Conservation (phyloP, 495 filamentous ascomycete species). For the Bacidia rubella region DNA sequence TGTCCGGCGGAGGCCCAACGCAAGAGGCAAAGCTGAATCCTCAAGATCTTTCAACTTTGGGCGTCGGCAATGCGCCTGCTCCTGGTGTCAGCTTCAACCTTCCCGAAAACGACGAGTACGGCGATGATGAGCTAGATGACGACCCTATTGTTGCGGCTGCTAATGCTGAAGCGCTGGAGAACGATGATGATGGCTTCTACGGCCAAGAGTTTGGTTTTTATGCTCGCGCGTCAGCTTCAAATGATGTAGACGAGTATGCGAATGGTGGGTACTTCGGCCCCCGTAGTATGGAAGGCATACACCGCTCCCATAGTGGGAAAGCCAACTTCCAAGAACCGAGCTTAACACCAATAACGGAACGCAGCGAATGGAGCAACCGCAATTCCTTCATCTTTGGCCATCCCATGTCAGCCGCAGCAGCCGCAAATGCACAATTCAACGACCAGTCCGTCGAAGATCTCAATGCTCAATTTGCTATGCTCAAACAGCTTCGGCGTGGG, state of each 20-base stretch:
- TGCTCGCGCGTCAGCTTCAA: slow-evolving; percentile 43
- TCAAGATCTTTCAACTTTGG: slow-evolving; percentile 34
- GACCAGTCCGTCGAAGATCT: slow-evolving; percentile 46
- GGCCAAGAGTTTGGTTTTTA: slow-evolving; percentile 98
- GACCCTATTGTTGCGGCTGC: slow-evolving; percentile 88
- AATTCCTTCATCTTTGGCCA: slow-evolving; percentile 65
- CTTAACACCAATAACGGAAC: slow-evolving; percentile 89
- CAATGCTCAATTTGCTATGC: slow-evolving; percentile 54
- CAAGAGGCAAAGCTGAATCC: slow-evolving; percentile 15
- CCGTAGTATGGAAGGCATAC: slow-evolving; percentile 45
- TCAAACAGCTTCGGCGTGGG: slow-evolving; percentile 57
- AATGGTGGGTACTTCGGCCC: slow-evolving; percentile 89
- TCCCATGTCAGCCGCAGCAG: slow-evolving; percentile 22
- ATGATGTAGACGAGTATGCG: slow-evolving; percentile 37
- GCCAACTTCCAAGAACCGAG: slow-evolving; percentile 72
- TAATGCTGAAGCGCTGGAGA: slow-evolving; percentile 84
- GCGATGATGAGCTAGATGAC: slow-evolving; percentile 41
- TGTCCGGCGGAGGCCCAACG: slow-evolving; percentile 27
- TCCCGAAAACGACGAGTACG: slow-evolving; percentile 44
- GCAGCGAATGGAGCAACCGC: slow-evolving; percentile 88
- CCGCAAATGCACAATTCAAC: slow-evolving; percentile 57
- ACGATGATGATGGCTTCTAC: slow-evolving; percentile 85
- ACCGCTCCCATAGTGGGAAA: slow-evolving; percentile 53
- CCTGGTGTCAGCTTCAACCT: slow-evolving; percentile 23
- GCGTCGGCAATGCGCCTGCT: slow-evolving; percentile 41